A percentile compares a stretch with the other conserved stretches of the same genome.
Evolutionary conservation across 148 eudicot genomes (phyloP).

Genomic region (Vaccinium vitisidaea): DNA sequence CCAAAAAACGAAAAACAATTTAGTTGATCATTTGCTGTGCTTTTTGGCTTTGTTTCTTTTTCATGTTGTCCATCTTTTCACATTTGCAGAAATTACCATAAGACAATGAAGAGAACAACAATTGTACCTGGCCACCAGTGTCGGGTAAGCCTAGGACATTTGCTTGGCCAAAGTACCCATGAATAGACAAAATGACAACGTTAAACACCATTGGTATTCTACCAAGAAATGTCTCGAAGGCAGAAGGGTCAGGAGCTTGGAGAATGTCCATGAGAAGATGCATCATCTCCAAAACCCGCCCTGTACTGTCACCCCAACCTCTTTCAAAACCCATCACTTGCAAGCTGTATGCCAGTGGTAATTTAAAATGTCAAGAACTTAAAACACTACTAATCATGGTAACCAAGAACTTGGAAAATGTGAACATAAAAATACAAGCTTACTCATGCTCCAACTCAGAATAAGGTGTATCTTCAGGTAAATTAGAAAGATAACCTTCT

Average conservation of each 20-base stretch:
- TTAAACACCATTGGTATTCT: slow-evolving; percentile 94
- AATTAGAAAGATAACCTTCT: slow-evolving; percentile 72
- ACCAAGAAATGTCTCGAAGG: slow-evolving; percentile 86
- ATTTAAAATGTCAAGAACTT: slow-evolving; percentile 1
- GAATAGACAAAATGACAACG: slow-evolving; percentile 81
- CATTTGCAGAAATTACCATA: not conserved
- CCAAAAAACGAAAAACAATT: not conserved
- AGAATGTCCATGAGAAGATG: slow-evolving; percentile 88
- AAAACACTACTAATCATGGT: not conserved
- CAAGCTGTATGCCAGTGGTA: slow-evolving; percentile 39
- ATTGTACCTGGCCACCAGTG: slow-evolving; percentile 94
- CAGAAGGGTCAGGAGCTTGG: slow-evolving; percentile 94
- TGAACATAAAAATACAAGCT: slow-evolving; percentile 14
- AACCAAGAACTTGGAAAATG: not conserved
- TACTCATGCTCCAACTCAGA: slow-evolving; percentile 79
- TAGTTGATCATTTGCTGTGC: not conserved
- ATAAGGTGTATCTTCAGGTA: slow-evolving; percentile 69
- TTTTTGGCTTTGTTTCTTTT: not conserved
- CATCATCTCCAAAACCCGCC: slow-evolving; percentile 77
- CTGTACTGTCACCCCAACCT: slow-evolving; percentile 96
- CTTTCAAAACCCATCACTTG: slow-evolving; percentile 95
- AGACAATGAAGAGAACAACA: not conserved
- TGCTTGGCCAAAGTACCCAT: slow-evolving; percentile 99
- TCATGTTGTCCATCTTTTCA: not conserved
- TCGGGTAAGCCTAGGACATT: slow-evolving; percentile 98